Evolutionary conservation across 1,284 basidiomycete species (phyloP), one percentile per base, ranked within the genome.

Genomic region (Volvariella volvacea): DNA sequence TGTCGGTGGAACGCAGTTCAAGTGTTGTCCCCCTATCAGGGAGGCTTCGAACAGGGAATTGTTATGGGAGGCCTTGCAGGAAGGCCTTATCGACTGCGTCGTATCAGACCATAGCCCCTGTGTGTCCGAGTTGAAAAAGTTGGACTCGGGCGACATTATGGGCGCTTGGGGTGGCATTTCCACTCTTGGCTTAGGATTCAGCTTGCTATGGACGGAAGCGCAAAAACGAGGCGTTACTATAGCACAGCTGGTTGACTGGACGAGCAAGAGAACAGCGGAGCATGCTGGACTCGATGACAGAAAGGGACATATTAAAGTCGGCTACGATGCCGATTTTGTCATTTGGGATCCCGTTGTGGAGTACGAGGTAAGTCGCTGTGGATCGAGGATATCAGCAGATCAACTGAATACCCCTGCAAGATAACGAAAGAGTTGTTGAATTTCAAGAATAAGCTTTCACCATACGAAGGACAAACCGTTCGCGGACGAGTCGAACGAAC

Each of bases 81-180:
- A 85, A 42, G 91, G 88, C 2, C 73, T 81, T 30, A 92, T 97
- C 53, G 88, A 94, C 62, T 92, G 78, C 57, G 80, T 96, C 44
- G 92, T 96, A 12, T 92, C 89, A 41, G 93, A 96, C 66, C 93
- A 97, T 60, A 92, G 88, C 53, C 93, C 93, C 9, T 96, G 92
- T 63, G 74, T 88, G 9, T 71, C 78, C 21, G 80, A 85, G 55
- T 66, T 96, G 49, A 97, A 96, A 68, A 76, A 76, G 49, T 61
- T 90, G n/a, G 81, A 85, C 17, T 71, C 77, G 36, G 85, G 89
- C 1, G 76, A 92, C 56, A 74, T 95, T 50, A 88, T 94, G 83
- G 62, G 70, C 16, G 91, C 93, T 0, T 96, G 93, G 93, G 93
- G 93, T 43, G 93, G 93, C 0, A 89, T 96, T 49, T 86, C 83